A percentile compares a stretch with the other conserved stretches of the same genome.
Evolutionary conservation across 202 grass and related monocot species (phyloP).

Genomic region (Digitaria exilis): DNA sequence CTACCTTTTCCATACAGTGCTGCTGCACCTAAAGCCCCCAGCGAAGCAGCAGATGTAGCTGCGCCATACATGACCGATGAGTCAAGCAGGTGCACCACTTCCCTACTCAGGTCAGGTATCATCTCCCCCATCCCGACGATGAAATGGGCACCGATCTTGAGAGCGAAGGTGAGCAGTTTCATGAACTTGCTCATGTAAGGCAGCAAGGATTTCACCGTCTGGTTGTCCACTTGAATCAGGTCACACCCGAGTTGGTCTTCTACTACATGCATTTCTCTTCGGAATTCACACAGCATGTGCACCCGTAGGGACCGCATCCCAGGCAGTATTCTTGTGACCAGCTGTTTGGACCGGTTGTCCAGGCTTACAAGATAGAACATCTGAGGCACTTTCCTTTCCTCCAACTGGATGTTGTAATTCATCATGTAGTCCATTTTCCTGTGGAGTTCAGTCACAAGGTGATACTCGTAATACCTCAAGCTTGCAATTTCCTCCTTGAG

Average conservation of each 20-base stretch:
- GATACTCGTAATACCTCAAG: conserved; percentile 82
- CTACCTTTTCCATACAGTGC: conserved; percentile 52
- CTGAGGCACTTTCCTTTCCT: conserved; percentile 83
- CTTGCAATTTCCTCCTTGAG: conserved; percentile 89
- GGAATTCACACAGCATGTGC: conserved; percentile 86
- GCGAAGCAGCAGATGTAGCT: conserved; percentile 35
- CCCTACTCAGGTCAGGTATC: conserved; percentile 88
- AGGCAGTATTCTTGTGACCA: conserved; percentile 76
- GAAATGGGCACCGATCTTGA: conserved; percentile 90
- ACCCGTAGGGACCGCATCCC: conserved; percentile 74
- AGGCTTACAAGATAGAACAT: conserved; percentile 88
- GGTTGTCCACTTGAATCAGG: conserved; percentile 82
- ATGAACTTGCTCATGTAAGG: conserved; percentile 90
- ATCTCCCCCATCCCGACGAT: conserved; percentile 87
- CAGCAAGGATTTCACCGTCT: conserved; percentile 65
- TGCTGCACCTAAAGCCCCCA: conserved; percentile 62
- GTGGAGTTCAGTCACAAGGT: conserved; percentile 76
- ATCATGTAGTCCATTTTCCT: conserved; percentile 81
- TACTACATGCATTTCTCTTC: conserved; percentile 88
- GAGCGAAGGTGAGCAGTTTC: conserved; percentile 84
- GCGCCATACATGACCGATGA: conserved; percentile 60
- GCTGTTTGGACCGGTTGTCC: conserved; percentile 56
- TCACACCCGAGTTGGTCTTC: conserved; percentile 89
- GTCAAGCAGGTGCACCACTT: conserved; percentile 70
- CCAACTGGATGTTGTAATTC: conserved; percentile 78